These are phyloP conservation scores for Nicotiana otophora DNA, from an alignment of 257 asterid species.

Conservation along the genomic window DNA sequence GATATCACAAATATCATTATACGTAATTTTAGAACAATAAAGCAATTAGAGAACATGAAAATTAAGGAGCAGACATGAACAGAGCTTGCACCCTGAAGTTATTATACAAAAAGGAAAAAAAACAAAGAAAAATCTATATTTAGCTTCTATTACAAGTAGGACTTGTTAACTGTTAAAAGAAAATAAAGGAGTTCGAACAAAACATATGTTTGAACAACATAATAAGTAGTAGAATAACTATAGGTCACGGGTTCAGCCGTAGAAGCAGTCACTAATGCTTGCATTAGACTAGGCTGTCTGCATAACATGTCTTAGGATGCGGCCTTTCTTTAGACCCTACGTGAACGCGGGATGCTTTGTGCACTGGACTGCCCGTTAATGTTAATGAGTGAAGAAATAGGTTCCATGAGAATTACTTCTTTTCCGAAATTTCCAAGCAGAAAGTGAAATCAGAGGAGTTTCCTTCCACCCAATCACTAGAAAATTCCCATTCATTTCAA, in stretches of 20 bases:
- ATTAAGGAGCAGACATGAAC: too few species aligned
- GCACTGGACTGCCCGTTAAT: not conserved
- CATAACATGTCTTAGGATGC: not conserved
- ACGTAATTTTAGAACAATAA: too few species aligned
- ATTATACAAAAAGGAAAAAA: too few species aligned
- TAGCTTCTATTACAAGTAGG: not conserved
- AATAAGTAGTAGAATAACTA: too few species aligned
- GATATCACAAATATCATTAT: too few species aligned
- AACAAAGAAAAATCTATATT: too few species aligned
- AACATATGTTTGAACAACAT: not conserved
- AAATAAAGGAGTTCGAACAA: not conserved
- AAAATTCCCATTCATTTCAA: conserved; percentile 37
- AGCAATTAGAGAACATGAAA: too few species aligned
- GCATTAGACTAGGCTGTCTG: rapidly evolving
- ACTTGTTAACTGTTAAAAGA: not conserved
- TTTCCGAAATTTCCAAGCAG: conserved; percentile 39
- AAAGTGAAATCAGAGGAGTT: conserved; percentile 33
- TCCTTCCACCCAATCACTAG: conserved; percentile 51
- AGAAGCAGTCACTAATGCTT: too few species aligned
- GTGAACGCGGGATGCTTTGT: not conserved
- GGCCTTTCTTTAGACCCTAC: not conserved
- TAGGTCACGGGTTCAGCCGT: not conserved
- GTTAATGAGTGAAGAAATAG: not conserved
- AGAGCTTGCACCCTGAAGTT: too few species aligned
- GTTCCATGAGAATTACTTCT: not conserved